Evolutionary conservation across 2,329 filamentous ascomycete genomes (phyloP).

Genomic region (Trichoderma oligosporum): DNA sequence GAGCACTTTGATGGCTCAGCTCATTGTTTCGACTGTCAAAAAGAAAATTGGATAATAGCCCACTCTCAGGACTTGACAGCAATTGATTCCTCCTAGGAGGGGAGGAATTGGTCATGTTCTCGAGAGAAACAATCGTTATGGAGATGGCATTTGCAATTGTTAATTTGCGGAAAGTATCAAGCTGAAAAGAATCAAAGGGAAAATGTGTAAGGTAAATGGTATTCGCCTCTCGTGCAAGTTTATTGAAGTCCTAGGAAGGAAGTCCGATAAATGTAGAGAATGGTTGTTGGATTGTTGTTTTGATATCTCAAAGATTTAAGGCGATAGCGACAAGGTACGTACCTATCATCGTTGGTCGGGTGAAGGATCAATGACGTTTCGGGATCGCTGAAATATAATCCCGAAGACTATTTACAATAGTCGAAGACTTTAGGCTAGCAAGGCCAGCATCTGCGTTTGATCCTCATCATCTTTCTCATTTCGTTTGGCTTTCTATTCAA

Average conservation of each 20-base stretch:
- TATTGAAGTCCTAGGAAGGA: not conserved
- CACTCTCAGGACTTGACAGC: conserved; percentile 41
- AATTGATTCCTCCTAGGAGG: conserved; percentile 39
- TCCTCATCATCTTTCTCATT: conserved; percentile 14
- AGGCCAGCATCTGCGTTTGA: conserved; percentile 17
- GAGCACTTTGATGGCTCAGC: conserved; percentile 59
- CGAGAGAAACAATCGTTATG: not conserved
- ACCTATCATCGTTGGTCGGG: not conserved
- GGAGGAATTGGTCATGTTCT: conserved; percentile 43
- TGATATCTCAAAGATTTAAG: conserved; percentile 4
- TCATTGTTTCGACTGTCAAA: conserved; percentile 59
- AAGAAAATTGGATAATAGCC: conserved; percentile 58
- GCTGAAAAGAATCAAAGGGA: not conserved
- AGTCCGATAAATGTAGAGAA: not conserved
- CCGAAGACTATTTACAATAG: conserved; percentile 12
- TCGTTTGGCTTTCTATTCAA: conserved; percentile 5
- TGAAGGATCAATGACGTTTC: conserved; percentile 5
- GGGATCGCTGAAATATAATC: conserved; percentile 25
- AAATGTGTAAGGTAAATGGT: not conserved
- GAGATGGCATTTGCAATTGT: conserved; percentile 15
- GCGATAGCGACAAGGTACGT: conserved; percentile 3
- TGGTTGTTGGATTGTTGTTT: not conserved
- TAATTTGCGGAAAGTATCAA: not conserved
- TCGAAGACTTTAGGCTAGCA: not conserved
- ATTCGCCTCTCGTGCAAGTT: not conserved